A percentile compares a stretch with the other conserved stretches of the same genome.
phyloP scores from a whole-genome alignment of 108 stramenopile genomes.

The Nitzschia sp. region DNA sequence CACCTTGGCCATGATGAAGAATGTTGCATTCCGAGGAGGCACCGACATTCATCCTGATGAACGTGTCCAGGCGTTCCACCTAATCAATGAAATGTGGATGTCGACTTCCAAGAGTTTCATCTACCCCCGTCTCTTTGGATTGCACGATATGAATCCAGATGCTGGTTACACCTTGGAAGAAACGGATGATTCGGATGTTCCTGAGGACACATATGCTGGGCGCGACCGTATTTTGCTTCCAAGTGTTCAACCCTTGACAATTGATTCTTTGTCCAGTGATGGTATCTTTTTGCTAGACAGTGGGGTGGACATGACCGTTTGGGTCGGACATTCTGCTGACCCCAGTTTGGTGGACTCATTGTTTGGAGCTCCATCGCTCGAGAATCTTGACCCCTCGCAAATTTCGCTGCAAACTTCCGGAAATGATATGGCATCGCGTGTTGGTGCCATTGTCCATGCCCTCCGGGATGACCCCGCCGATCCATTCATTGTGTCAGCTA shows the following conservation, averaged over 20 bases:
- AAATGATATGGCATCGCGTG: conserved; percentile 73
- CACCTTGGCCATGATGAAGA: conserved; percentile 94
- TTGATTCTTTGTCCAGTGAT: conserved; percentile 72
- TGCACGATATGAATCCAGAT: conserved; percentile 86
- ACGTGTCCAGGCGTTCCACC: conserved; percentile 77
- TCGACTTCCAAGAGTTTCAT: conserved; percentile 71
- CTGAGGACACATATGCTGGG: conserved; percentile 53
- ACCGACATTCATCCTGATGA: conserved; percentile 95
- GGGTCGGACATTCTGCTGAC: conserved; percentile 91
- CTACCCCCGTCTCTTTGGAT: conserved; percentile 93
- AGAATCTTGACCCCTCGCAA: conserved; percentile 79
- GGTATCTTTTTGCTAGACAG: conserved; percentile 94
- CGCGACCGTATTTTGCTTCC: conserved; percentile 79
- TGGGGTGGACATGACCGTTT: conserved; percentile 90
- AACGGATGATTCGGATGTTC: conserved; percentile 31
- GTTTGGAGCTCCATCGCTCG: conserved; percentile 86
- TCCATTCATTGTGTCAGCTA: conserved; percentile 42
- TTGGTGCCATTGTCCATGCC: conserved; percentile 74
- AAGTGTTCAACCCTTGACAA: conserved; percentile 69
- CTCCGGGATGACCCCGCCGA: conserved; percentile 76
- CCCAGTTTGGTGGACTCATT: conserved; percentile 70
- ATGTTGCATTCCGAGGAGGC: conserved; percentile 94
- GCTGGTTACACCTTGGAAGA: conserved; percentile 61
- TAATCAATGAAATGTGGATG: conserved; percentile 81
- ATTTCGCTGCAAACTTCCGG: conserved; percentile 50